Percentiles rank a stretch among this genome's conserved stretches.
Conservation (phyloP, 805 yeast species). For the Clavispora fructus region DNA sequence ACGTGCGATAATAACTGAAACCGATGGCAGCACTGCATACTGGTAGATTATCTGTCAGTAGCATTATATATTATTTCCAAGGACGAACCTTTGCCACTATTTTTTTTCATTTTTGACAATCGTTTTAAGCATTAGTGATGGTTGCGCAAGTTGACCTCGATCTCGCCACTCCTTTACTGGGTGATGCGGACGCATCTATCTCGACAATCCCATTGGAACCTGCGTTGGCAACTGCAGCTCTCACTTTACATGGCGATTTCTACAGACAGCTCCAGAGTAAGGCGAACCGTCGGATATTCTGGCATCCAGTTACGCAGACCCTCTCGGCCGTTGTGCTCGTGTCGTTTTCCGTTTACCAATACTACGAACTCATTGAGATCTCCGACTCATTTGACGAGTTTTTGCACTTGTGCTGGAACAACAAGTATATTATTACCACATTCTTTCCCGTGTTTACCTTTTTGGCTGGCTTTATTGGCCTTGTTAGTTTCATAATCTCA, state of each 20-base stretch:
- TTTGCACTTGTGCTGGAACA: slow-evolving; percentile 14
- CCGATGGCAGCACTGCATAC: background rate
- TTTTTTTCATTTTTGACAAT: background rate
- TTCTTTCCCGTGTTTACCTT: slow-evolving; percentile 37
- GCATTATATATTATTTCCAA: background rate
- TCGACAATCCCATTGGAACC: slow-evolving; percentile 48
- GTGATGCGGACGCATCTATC: slow-evolving; percentile 48
- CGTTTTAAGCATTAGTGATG: slow-evolving; percentile 16
- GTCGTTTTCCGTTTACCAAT: slow-evolving; percentile 14
- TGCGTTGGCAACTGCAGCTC: slow-evolving; percentile 51
- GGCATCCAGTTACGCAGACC: slow-evolving; percentile 39
- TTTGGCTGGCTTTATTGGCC: slow-evolving; percentile 31
- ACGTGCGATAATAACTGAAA: slow-evolving; percentile 1
- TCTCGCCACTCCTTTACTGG: slow-evolving; percentile 51
- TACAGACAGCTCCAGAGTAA: slow-evolving; percentile 42
- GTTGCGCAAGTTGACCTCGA: slow-evolving; percentile 47
- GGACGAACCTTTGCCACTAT: background rate
- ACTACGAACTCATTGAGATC: slow-evolving; percentile 26
- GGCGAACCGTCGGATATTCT: slow-evolving; percentile 41
- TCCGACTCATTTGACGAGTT: slow-evolving; percentile 30
- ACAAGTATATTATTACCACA: slow-evolving; percentile 19
- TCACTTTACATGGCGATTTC: slow-evolving; percentile 62
- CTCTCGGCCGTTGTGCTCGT: slow-evolving; percentile 6
- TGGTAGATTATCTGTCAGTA: no score
- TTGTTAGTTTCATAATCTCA: slow-evolving; percentile 38